These are phyloP conservation scores for Cyberlindnera nakhonratchasimensis DNA, from an alignment of 805 yeast genomes.

Conservation along the genomic window DNA sequence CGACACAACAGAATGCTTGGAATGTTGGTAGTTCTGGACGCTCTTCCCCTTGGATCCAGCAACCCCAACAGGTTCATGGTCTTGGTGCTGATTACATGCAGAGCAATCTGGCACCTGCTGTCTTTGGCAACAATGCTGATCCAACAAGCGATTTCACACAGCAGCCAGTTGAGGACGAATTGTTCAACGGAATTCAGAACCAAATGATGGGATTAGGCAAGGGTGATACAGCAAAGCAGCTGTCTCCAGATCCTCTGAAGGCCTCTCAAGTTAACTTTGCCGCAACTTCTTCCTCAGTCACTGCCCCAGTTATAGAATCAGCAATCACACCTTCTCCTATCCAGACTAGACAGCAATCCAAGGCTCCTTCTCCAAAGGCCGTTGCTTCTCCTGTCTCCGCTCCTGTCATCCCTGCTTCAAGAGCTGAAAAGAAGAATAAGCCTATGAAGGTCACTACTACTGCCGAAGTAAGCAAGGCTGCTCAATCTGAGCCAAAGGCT, in stretches of 20 bases:
- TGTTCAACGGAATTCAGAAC: conserved; percentile 37
- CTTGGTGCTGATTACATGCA: conserved; percentile 11
- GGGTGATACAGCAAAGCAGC: background rate
- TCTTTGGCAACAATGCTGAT: background rate
- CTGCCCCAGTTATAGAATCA: conserved; percentile 1
- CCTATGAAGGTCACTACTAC: conserved; percentile 10
- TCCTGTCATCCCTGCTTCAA: background rate
- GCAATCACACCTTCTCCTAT: too few relatives aligned
- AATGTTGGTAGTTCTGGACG: conserved; percentile 15
- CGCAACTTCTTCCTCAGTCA: too few relatives aligned
- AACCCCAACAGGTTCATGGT: conserved; percentile 3
- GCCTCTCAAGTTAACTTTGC: too few relatives aligned
- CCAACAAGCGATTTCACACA: background rate
- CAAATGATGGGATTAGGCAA: conserved; percentile 35
- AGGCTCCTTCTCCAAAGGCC: too few relatives aligned
- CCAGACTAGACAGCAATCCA: too few relatives aligned
- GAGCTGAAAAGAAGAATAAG: conserved; percentile 11
- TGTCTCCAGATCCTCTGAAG: too few relatives aligned
- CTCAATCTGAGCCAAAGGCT: conserved; percentile 12
- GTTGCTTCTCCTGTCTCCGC: too few relatives aligned
- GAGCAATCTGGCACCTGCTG: conserved; percentile 5
- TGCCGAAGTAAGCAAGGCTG: conserved; percentile 7
- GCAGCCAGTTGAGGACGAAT: conserved; percentile 23
- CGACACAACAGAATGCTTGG: conserved; percentile 19
- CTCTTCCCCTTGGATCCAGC: conserved; percentile 23